Conservation (phyloP, 2,329 filamentous ascomycete species). For the Lasiodiplodia theobromae region DNA sequence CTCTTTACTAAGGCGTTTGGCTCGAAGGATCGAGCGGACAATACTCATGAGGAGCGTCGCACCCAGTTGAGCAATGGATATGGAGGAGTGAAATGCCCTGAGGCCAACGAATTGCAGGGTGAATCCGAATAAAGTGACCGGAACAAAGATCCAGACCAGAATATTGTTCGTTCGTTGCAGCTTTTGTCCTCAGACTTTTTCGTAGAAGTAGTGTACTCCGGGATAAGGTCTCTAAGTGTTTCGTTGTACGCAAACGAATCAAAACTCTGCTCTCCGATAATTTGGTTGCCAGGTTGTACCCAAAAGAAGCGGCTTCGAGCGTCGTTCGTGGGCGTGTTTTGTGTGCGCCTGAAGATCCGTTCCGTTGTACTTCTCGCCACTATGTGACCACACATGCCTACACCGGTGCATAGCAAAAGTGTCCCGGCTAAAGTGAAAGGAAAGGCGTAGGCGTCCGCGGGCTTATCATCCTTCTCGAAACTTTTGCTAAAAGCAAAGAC, state of each 20-base stretch:
- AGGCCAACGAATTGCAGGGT: background rate
- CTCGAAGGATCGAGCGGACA: background rate
- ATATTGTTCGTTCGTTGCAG: background rate
- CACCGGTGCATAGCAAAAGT: background rate
- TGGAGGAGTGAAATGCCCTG: background rate
- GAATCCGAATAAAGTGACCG: background rate
- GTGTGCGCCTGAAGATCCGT: no score
- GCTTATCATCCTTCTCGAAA: background rate
- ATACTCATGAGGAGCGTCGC: background rate
- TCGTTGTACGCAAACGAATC: background rate
- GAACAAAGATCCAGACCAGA: background rate
- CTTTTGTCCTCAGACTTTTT: no score
- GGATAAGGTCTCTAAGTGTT: no score
- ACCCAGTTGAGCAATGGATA: constrained; percentile 4
- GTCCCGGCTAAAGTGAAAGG: background rate
- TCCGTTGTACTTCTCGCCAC: no score
- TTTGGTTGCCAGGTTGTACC: constrained; percentile 5
- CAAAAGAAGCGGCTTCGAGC: background rate
- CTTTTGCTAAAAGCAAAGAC: background rate
- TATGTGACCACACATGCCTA: no score
- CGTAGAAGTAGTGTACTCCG: background rate
- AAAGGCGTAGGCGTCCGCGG: background rate
- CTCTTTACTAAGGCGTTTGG: background rate
- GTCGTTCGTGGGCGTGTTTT: no score
- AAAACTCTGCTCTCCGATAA: background rate